A percentile compares a stretch with the other conserved stretches of the same genome.
Evolutionary conservation across 2,329 filamentous ascomycete species (phyloP).

Genomic region (Diplodia scrobiculata): DNA sequence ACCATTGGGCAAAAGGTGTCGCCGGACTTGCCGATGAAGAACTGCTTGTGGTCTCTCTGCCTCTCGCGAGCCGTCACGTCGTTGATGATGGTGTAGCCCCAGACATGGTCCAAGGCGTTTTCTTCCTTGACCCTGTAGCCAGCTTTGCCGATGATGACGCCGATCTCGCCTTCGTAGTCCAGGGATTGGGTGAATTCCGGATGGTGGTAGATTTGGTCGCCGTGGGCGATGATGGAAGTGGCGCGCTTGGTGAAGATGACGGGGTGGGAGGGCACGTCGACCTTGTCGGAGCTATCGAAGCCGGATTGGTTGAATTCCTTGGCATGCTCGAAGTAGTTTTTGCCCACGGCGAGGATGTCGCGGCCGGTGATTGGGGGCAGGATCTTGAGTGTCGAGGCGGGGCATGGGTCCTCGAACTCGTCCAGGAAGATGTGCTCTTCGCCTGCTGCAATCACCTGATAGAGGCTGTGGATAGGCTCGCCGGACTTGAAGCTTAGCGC

Average conservation of each 20-base stretch:
- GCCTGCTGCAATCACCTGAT: constrained; percentile 57
- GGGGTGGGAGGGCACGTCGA: constrained; percentile 55
- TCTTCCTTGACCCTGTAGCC: constrained; percentile 50
- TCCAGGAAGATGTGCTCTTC: constrained; percentile 29
- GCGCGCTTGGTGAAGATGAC: constrained; percentile 60
- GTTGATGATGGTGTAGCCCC: constrained; percentile 61
- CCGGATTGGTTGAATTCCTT: constrained; percentile 60
- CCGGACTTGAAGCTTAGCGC: constrained; percentile 54
- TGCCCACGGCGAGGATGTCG: constrained; percentile 59
- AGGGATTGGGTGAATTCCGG: constrained; percentile 53
- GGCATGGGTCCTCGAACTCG: constrained; percentile 31
- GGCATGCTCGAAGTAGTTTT: constrained; percentile 61
- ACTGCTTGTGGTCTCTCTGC: constrained; percentile 63
- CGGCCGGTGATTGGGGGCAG: constrained; percentile 53
- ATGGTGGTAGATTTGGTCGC: constrained; percentile 53
- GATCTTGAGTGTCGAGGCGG: constrained; percentile 46
- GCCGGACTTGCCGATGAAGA: constrained; percentile 60
- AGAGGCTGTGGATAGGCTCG: constrained; percentile 51
- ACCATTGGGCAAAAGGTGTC: constrained; percentile 62
- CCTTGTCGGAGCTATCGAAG: constrained; percentile 59
- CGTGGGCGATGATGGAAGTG: constrained; percentile 56
- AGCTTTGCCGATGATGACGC: constrained; percentile 57
- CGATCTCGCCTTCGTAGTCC: constrained; percentile 62
- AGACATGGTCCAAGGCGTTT: constrained; percentile 56
- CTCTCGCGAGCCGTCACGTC: constrained; percentile 59